Conservation (phyloP, 2,329 filamentous ascomycete genomes). For the Pyrenophora teres region DNA sequence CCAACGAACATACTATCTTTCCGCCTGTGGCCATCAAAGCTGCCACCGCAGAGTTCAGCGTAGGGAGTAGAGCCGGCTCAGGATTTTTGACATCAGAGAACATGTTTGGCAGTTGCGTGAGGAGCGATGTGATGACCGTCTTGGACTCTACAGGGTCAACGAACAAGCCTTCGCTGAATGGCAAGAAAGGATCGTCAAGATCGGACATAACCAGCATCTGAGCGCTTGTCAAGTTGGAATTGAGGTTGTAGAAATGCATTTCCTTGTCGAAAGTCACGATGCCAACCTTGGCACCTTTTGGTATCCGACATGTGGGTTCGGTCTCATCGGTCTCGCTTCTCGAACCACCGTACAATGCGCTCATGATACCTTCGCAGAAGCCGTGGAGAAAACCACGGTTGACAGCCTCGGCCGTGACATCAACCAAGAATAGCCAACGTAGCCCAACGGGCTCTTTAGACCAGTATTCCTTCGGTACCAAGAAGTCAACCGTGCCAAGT, state of each 20-base stretch:
- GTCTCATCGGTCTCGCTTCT: conserved; percentile 54
- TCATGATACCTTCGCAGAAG: conserved; percentile 85
- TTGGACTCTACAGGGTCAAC: conserved; percentile 92
- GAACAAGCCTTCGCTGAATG: conserved; percentile 87
- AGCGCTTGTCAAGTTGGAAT: conserved; percentile 76
- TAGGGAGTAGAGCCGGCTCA: conserved; percentile 84
- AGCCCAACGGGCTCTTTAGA: conserved; percentile 89
- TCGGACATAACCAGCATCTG: conserved; percentile 99
- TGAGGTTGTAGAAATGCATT: conserved; percentile 97
- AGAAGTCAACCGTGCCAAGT: conserved; percentile 90
- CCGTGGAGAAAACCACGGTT: conserved; percentile 90
- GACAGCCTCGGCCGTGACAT: conserved; percentile 88
- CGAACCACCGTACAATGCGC: conserved; percentile 76
- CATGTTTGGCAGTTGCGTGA: conserved; percentile 80
- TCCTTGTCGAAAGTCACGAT: conserved; percentile 97
- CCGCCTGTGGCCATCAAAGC: conserved; percentile 86
- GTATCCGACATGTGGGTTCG: conserved; percentile 62
- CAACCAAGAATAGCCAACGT: conserved; percentile 87
- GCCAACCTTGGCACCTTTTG: conserved; percentile 82
- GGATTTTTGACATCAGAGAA: conserved; percentile 89
- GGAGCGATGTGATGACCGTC: conserved; percentile 83
- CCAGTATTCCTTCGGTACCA: conserved; percentile 99
- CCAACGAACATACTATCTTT: conserved; percentile 86
- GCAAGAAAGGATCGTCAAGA: conserved; percentile 93
- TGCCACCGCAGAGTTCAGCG: conserved; percentile 80